Evolutionary conservation across 2,329 filamentous ascomycete genomes (phyloP), one percentile per base, ranked within the genome.

Genomic region (Epichloe glyceriae): DNA sequence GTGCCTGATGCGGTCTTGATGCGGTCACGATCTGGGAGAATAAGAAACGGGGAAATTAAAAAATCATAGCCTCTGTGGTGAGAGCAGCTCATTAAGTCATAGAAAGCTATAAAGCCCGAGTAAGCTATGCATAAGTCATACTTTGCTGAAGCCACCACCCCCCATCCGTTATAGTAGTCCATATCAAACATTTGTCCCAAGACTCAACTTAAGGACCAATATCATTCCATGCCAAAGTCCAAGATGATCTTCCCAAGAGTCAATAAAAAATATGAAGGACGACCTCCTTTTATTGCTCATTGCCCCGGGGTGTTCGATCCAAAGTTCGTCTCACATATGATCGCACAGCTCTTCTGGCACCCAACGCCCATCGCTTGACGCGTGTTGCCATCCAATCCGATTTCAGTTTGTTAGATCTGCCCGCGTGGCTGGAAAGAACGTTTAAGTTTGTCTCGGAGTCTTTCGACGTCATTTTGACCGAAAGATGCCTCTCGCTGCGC

Each of bases 331-430:
- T 63, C 47, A 69, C 55, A 47, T 62, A 67, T 22, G 57, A 60
- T 17, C 61, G 64, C 34, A 69, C 59, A 34, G 59, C 61, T 39
- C 58, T 58, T 45, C 60, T 67, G 22, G 64, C 65, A 44, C 62
- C 61, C 47, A 54, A 58, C 20, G 64, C 64, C 67, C 67, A 70
- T 38, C 58, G 60, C 51, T 58, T 63, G 34, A 70, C 57, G 33
- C 62, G 60, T 5, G 57, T 57, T 12, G 54, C 57, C 47, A 54
- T 55, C 49, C 56, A 60, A 42, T 55, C 59, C 26, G 57, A 51
- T 45, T 47, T 57, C 15, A 40, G 45, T 17, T 47, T 49, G 35
- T 41, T 41, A 12, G 17, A 26, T 44, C 17, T 46, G 20, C n/a
- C 22, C 15, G 38, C 20, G 30, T 37, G 33, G 8, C 43, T 53